A percentile compares a stretch with the other conserved stretches of the same genome.
Evolutionary conservation across 768 basidiomycete species (phyloP).

Genomic region (Pluteus cervinus): DNA sequence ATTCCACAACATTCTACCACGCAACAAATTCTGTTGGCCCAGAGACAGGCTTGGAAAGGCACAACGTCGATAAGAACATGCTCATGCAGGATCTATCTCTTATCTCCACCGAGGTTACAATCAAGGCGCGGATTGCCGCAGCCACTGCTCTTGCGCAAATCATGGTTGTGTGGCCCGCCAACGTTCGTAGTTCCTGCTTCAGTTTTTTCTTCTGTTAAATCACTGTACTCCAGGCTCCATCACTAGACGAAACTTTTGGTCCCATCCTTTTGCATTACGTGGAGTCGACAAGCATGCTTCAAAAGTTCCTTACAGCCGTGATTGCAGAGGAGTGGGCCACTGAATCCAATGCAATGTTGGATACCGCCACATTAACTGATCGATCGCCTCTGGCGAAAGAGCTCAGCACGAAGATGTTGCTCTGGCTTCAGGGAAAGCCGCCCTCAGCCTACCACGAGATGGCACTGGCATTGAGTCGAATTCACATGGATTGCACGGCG

Average conservation of each 20-base stretch:
- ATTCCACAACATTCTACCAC: slow-evolving; percentile 62
- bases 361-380: slow-evolving; percentile 39
- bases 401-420: slow-evolving; percentile 61
- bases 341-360: slow-evolving; percentile 32
- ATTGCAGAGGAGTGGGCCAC: slow-evolving; percentile 91
- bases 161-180: slow-evolving; percentile 59
- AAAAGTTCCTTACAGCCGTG: slow-evolving; percentile 80
- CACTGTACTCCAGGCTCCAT: slow-evolving; percentile 18
- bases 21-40: slow-evolving; percentile 46
- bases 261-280: slow-evolving; percentile 76
- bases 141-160: slow-evolving; percentile 73
- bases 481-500: slow-evolving; percentile 72
- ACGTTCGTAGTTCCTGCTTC: slow-evolving; percentile 32
- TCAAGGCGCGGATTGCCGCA: slow-evolving; percentile 75
- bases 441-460: slow-evolving; percentile 90
- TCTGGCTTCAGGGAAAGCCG: slow-evolving; percentile 67
- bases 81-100: slow-evolving; percentile 84
- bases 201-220: slow-evolving; percentile 1
- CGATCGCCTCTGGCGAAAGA: slow-evolving; percentile 55
- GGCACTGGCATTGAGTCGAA: slow-evolving; percentile 71
- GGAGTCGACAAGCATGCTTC: slow-evolving; percentile 86
- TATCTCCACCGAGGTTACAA: slow-evolving; percentile 65
- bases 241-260: slow-evolving; percentile 62
- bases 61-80: slow-evolving; percentile 97
- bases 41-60: slow-evolving; percentile 51